Conservation (phyloP, 83 land plant species). For the Thuja plicata region DNA sequence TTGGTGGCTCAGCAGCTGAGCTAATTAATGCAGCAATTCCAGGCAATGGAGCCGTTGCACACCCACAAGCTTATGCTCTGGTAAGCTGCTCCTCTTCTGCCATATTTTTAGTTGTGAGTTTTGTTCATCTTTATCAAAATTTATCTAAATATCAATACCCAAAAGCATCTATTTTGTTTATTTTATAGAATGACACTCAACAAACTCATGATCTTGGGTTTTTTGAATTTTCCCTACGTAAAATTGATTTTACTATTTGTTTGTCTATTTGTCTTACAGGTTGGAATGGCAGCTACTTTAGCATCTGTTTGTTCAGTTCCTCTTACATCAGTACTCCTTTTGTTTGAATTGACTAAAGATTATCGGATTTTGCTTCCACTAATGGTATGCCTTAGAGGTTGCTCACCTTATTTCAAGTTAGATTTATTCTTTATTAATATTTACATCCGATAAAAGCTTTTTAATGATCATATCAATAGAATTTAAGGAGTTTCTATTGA, state of each 20-base stretch:
- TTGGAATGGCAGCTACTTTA: slow-evolving; percentile 95
- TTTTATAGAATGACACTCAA: background rate
- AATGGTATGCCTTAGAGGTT: slow-evolving; percentile 57
- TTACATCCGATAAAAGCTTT: background rate
- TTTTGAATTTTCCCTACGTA: background rate
- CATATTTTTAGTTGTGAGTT: background rate
- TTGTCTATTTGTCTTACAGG: slow-evolving; percentile 41
- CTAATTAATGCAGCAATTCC: slow-evolving; percentile 87
- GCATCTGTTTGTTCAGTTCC: slow-evolving; percentile 96
- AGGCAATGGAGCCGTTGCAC: slow-evolving; percentile 94
- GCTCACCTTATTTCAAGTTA: background rate
- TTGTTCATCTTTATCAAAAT: background rate
- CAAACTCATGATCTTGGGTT: background rate
- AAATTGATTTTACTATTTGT: background rate
- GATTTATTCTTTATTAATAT: background rate
- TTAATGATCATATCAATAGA: background rate
- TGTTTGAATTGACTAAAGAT: slow-evolving; percentile 94
- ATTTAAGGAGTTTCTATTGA: background rate
- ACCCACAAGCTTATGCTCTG: slow-evolving; percentile 98
- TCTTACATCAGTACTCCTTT: slow-evolving; percentile 86
- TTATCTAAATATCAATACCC: background rate
- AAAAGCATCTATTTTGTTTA: background rate
- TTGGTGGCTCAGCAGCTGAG: slow-evolving; percentile 88
- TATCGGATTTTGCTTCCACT: slow-evolving; percentile 94
- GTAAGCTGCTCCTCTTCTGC: slow-evolving; percentile 31